Evolutionary conservation across 1,139 yeast species (phyloP).

Genomic region (Hansenula anomala): DNA sequence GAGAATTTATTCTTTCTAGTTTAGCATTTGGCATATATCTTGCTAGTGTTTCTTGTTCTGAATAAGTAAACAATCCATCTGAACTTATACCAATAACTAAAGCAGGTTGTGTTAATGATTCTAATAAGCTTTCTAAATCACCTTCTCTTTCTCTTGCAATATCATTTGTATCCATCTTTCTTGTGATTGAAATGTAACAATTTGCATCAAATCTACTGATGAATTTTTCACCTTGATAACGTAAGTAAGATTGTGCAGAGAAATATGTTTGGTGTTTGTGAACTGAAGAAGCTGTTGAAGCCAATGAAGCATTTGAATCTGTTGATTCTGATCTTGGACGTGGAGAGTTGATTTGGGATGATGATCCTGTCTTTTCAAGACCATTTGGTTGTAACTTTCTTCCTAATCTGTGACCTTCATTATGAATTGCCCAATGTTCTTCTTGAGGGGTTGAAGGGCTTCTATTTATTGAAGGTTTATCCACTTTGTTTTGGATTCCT

Average conservation of each 20-base stretch:
- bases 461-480: slow-evolving; percentile 21
- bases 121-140: slow-evolving; percentile 43
- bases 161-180: slow-evolving; percentile 94
- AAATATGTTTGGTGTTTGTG: slow-evolving; percentile 67
- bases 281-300: slow-evolving; percentile 17
- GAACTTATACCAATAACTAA: slow-evolving; percentile 84
- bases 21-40: slow-evolving; percentile 64
- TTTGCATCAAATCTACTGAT: slow-evolving; percentile 90
- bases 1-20: slow-evolving; percentile 73
- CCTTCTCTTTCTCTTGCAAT: slow-evolving; percentile 71
- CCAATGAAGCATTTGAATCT: slow-evolving; percentile 23
- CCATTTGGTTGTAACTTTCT: slow-evolving; percentile 13
- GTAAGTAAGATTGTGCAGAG: slow-evolving; percentile 89
- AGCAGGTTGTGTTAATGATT: slow-evolving; percentile 63
- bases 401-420: slow-evolving; percentile 49
- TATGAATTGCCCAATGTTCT: slow-evolving; percentile 58
- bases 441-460: slow-evolving; percentile 37
- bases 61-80: slow-evolving; percentile 88
- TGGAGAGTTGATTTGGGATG: slow-evolving; percentile 5
- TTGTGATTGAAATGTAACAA: slow-evolving; percentile 88
- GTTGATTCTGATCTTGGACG: slow-evolving; percentile 14
- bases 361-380: too few relatives aligned
- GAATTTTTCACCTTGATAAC: slow-evolving; percentile 92
- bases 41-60: slow-evolving; percentile 86
- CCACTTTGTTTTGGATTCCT: slow-evolving; percentile 13